Evolutionary conservation across 2,329 filamentous ascomycete species (phyloP), one percentile per base, ranked within the genome.

Genomic region (Pseudogymnoascus verrucosus): DNA sequence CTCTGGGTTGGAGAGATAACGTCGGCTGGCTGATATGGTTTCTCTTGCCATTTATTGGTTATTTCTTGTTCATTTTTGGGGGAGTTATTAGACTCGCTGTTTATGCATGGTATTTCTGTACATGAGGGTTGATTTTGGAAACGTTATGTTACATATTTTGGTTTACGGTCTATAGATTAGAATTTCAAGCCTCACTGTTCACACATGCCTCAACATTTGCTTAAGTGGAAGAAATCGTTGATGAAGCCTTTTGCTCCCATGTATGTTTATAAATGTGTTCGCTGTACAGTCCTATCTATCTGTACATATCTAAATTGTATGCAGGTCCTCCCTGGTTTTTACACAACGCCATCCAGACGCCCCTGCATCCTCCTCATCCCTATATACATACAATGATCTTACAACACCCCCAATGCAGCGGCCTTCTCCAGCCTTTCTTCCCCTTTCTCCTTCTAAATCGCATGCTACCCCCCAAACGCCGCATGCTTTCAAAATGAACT

Each of bases 331-430:
- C 51, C 28, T 10, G n/a, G 14, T 12, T 57, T 57, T 57, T 34
- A 34, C 34, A 57, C 28, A 57, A 54, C 16, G 14, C 47, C 28
- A 34, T n/a, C 51, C n/a, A 19, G 11, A 34, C 28, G 8, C 47
- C 47, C 19, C 26, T 12, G n/a, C 34, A 39, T 42, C 14, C 47
- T 34, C 51, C 51, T 12, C 5, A 10, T 57, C 26, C 26, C n/a
- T 57, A 57, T 57, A 34, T 26, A 34, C 16, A 57, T 19, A 57
- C 44, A 57, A 57, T 61, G 12, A 61, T 61, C 39, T 42, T 61
- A 57, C 51, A 57, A 57, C 51, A 34, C 51, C 51, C 51, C 51
- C 51, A 57, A 34, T 57, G 51, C 51, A 34, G 51, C 6, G 28
- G 8, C 28, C 51, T 34, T 19, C 23, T 54, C 44, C 5, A 5